Evolutionary conservation across 2,329 filamentous ascomycete species (phyloP).

Genomic region (Nothomitra cinnamomea): DNA sequence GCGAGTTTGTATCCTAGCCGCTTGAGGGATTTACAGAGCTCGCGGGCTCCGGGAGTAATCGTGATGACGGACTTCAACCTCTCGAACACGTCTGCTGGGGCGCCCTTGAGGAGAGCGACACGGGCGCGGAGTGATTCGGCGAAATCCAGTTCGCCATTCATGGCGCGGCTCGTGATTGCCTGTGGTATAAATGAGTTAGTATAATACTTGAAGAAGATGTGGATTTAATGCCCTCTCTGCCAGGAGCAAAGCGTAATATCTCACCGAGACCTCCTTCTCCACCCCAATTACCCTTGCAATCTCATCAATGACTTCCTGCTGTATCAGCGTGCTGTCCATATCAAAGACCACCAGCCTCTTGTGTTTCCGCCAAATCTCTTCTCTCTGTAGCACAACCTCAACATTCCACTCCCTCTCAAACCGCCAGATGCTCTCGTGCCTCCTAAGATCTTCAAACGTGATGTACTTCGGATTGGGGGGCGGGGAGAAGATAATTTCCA

Average conservation of each 20-base stretch:
- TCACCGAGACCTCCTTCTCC: conserved; percentile 58
- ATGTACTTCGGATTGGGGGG: conserved; percentile 30
- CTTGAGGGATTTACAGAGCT: conserved; percentile 59
- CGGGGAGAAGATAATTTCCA: conserved; percentile 34
- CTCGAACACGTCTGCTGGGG: conserved; percentile 63
- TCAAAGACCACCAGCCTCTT: conserved; percentile 88
- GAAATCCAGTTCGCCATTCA: conserved; percentile 93
- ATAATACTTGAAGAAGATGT: too few relatives aligned
- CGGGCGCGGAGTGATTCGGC: conserved; percentile 66
- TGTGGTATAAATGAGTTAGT: conserved; percentile 11
- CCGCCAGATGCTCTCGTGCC: conserved; percentile 64
- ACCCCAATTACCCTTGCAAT: conserved; percentile 73
- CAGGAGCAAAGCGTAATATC: neutral
- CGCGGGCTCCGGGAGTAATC: conserved; percentile 63
- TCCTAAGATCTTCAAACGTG: conserved; percentile 49
- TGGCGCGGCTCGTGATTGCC: conserved; percentile 79
- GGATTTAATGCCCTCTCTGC: too few relatives aligned
- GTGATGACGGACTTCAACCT: conserved; percentile 58
- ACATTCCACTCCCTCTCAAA: conserved; percentile 85
- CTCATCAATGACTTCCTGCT: conserved; percentile 94
- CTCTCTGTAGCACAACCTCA: conserved; percentile 60
- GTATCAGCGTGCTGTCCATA: conserved; percentile 96
- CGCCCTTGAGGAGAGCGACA: conserved; percentile 63
- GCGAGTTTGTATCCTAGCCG: conserved; percentile 71
- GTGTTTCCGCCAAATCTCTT: conserved; percentile 57